A percentile compares a stretch with the other conserved stretches of the same genome.
Evolutionary conservation across 106 monocot species (phyloP).

Genomic region (Acorus gramineus): DNA sequence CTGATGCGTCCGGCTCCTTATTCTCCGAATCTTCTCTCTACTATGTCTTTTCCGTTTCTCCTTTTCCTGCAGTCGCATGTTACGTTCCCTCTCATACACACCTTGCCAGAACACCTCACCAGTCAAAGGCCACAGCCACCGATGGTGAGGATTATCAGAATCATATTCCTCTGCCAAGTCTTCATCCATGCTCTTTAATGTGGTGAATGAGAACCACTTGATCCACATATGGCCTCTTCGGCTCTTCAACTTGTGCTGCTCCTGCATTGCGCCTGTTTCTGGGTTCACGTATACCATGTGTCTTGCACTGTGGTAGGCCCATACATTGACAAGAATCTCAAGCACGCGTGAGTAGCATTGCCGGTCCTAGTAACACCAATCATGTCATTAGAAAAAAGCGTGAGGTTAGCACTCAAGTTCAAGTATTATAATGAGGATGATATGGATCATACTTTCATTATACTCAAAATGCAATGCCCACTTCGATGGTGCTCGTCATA

Average conservation of each 20-base stretch:
- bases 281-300: slow-evolving; percentile 77
- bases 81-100: slow-evolving; percentile 61
- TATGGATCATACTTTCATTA: slow-evolving; percentile 42
- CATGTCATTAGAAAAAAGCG: not conserved
- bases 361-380: slow-evolving; percentile 45
- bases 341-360: slow-evolving; percentile 86
- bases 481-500: slow-evolving; percentile 70
- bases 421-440: too few species aligned
- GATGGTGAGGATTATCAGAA: slow-evolving; percentile 26
- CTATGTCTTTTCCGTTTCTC: slow-evolving; percentile 55
- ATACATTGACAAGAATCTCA: slow-evolving; percentile 82
- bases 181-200: slow-evolving; percentile 90
- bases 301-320: slow-evolving; percentile 91
- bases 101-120: slow-evolving; percentile 97
- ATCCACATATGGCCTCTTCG: slow-evolving; percentile 76
- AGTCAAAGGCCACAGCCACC: slow-evolving; percentile 83
- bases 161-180: slow-evolving; percentile 86
- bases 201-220: slow-evolving; percentile 69
- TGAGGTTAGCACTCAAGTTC: not conserved
- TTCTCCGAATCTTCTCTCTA: slow-evolving; percentile 78
- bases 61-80: slow-evolving; percentile 47
- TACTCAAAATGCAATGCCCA: slow-evolving; percentile 65
- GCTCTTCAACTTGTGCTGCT: slow-evolving; percentile 52
- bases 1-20: slow-evolving; percentile 61
- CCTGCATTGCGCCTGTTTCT: slow-evolving; percentile 72